These are phyloP conservation scores for Cytospora piceae DNA, from an alignment of 2,329 filamentous ascomycete genomes.

Conservation along the genomic window DNA sequence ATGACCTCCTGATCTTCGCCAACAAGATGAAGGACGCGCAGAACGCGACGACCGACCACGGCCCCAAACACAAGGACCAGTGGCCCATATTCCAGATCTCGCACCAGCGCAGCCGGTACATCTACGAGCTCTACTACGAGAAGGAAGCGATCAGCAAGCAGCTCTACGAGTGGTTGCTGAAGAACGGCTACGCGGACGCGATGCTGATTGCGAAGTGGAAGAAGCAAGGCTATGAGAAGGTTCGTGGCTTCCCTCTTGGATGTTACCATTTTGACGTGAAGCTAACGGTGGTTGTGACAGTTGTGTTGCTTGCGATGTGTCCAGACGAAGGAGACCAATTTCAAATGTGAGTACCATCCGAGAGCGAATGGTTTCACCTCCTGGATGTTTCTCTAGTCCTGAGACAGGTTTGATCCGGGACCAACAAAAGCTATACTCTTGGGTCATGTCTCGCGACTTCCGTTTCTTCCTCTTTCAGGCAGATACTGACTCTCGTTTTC, in stretches of 20 bases:
- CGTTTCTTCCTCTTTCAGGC: too few species aligned
- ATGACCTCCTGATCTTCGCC: slow-evolving; percentile 80
- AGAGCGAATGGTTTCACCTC: too few species aligned
- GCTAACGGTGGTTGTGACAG: slow-evolving; percentile 49
- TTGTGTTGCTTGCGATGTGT: slow-evolving; percentile 94
- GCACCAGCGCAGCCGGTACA: slow-evolving; percentile 88
- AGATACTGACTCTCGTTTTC: background rate
- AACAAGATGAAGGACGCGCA: slow-evolving; percentile 97
- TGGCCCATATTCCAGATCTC: slow-evolving; percentile 99
- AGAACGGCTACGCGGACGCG: slow-evolving; percentile 94
- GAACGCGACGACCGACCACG: slow-evolving; percentile 81
- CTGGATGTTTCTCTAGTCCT: too few species aligned
- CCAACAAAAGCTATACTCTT: too few species aligned
- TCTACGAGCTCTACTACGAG: slow-evolving; percentile 97
- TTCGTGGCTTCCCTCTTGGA: slow-evolving; percentile 45
- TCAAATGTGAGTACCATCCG: slow-evolving; percentile 44
- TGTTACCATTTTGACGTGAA: background rate
- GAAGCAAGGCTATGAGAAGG: slow-evolving; percentile 98
- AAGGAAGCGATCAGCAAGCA: slow-evolving; percentile 93
- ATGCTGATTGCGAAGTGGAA: slow-evolving; percentile 99
- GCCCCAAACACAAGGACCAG: slow-evolving; percentile 82
- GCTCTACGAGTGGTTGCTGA: slow-evolving; percentile 94
- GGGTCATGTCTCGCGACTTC: too few species aligned
- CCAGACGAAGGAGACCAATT: slow-evolving; percentile 99
- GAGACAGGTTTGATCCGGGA: too few species aligned